Conservation (phyloP, 352 stramenopile species). For the Pythium folliculosum region DNA sequence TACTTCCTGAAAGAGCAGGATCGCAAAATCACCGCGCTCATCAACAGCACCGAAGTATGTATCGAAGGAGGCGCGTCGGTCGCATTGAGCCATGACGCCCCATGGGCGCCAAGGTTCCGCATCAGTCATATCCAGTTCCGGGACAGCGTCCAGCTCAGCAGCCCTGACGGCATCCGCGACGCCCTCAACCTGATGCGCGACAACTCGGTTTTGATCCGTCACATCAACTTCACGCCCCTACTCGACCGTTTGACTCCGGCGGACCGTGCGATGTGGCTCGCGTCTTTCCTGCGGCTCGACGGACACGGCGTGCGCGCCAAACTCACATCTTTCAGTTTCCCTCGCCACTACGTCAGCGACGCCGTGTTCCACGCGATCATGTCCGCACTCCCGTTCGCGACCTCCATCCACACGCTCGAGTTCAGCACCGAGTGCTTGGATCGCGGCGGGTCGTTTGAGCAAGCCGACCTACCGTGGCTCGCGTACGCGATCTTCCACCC, state of each 20-base stretch:
- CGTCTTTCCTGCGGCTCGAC: neutral
- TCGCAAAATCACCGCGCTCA: neutral
- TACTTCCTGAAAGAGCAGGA: neutral
- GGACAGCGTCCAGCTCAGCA: neutral
- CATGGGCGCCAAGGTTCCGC: neutral
- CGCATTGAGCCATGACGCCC: no score
- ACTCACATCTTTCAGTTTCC: neutral
- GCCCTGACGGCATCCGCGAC: no score
- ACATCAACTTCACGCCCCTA: neutral
- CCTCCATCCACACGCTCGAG: neutral
- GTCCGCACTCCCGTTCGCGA: slow-evolving; percentile 1
- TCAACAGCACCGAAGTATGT: neutral
- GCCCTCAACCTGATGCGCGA: neutral
- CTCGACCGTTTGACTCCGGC: neutral
- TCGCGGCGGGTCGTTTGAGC: neutral
- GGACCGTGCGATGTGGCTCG: neutral
- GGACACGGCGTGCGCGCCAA: neutral
- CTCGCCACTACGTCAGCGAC: neutral
- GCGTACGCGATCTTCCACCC: slow-evolving; percentile 8
- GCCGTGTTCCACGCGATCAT: neutral
- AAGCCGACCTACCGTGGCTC: neutral
- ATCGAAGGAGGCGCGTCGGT: neutral
- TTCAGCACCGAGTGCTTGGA: neutral
- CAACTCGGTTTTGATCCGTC: neutral
- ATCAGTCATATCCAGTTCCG: neutral